A percentile compares a stretch with the other conserved stretches of the same genome.
These are phyloP conservation scores for Curvularia hawaiiensis DNA, from an alignment of 2,329 filamentous ascomycete species.

Conservation along the genomic window DNA sequence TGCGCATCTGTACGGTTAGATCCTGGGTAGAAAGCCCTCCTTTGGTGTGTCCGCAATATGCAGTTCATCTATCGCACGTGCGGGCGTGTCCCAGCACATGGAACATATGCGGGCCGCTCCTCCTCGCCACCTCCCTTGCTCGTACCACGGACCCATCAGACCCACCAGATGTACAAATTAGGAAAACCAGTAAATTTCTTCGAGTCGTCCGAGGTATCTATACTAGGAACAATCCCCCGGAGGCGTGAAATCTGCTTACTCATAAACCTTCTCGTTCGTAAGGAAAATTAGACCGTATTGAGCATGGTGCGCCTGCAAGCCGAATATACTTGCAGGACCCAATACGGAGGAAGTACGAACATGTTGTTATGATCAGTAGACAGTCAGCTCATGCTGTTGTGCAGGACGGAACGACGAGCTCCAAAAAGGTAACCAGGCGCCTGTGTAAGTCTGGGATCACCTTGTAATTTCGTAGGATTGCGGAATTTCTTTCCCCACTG, in stretches of 20 bases:
- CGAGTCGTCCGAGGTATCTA: background rate
- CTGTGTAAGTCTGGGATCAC: background rate
- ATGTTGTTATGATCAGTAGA: background rate
- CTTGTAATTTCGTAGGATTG: background rate
- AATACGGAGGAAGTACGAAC: background rate
- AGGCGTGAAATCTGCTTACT: slow-evolving; percentile 27
- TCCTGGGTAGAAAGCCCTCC: background rate
- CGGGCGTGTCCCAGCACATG: slow-evolving; percentile 16
- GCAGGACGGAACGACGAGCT: background rate
- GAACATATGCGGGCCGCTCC: slow-evolving; percentile 15
- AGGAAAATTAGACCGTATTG: slow-evolving; percentile 14
- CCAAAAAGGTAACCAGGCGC: background rate
- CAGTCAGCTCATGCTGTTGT: background rate
- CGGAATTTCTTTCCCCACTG: slow-evolving; percentile 5
- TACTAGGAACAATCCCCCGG: background rate
- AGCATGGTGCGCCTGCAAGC: slow-evolving; percentile 15
- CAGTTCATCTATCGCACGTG: slow-evolving; percentile 22
- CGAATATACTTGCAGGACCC: background rate
- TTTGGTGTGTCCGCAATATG: slow-evolving; percentile 7
- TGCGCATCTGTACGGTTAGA: background rate
- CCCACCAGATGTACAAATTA: background rate
- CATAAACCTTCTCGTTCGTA: slow-evolving; percentile 22
- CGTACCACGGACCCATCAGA: background rate
- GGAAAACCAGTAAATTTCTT: background rate
- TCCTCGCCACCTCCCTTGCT: slow-evolving; percentile 2